phyloP scores from a whole-genome alignment of 371 early-diverging fungal species.

The Mucor piriformis region DNA sequence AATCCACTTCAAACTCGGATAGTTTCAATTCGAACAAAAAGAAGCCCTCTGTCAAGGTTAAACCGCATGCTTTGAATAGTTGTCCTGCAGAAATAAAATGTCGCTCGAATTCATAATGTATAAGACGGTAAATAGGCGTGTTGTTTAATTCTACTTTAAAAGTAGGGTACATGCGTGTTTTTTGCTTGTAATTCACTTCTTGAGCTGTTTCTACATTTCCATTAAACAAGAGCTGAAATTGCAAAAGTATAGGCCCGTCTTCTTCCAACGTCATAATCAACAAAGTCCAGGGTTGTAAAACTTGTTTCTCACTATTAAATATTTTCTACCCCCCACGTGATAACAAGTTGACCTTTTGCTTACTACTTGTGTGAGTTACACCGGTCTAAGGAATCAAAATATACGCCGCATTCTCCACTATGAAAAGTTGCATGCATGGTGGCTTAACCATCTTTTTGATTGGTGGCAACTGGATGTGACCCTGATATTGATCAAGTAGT shows the following conservation, averaged over 20 bases:
- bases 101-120: conserved; percentile 37
- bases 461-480: too few relatives aligned
- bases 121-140: conserved; percentile 39
- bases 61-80: conserved; percentile 43
- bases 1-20: conserved; percentile 44
- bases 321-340: too few relatives aligned
- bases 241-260: conserved; percentile 18
- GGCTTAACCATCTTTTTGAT: too few relatives aligned
- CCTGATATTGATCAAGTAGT: too few relatives aligned
- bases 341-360: too few relatives aligned
- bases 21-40: conserved; percentile 39
- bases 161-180: conserved; percentile 39
- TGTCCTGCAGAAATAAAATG: conserved; percentile 49
- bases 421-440: too few relatives aligned
- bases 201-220: conserved; percentile 27
- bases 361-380: too few relatives aligned
- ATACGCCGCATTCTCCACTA: too few relatives aligned
- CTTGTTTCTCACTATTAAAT: too few relatives aligned
- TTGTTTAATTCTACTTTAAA: conserved; percentile 37
- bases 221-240: conserved; percentile 42
- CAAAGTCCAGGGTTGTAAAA: too few relatives aligned
- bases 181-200: conserved; percentile 17
- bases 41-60: conserved; percentile 48
- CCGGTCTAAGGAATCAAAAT: too few relatives aligned
- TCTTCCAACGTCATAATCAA: conserved; percentile 7